Conservation (phyloP, 805 yeast genomes). For the Wickerhamomyces pijperi region DNA sequence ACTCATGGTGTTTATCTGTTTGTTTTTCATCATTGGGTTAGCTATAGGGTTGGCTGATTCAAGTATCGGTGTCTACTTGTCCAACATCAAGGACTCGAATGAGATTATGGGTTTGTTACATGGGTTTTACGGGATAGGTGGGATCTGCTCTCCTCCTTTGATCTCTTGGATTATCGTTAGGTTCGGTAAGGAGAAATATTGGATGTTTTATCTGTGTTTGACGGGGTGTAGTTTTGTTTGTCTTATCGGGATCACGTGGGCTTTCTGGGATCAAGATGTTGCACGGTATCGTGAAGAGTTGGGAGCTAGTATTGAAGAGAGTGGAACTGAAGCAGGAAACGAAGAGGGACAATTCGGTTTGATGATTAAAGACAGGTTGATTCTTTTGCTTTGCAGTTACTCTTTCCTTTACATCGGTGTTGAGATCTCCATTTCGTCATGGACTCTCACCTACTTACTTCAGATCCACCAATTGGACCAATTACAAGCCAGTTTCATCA, state of each 20-base stretch:
- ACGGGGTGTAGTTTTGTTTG: conserved; percentile 14
- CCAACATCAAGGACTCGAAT: conserved; percentile 38
- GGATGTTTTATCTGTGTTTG: conserved; percentile 11
- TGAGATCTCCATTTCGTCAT: conserved; percentile 60
- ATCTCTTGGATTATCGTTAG: conserved; percentile 32
- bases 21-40: conserved; percentile 35
- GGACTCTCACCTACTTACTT: conserved; percentile 56
- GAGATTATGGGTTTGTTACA: conserved; percentile 52
- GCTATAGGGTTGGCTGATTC: conserved; percentile 51
- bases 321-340: too few relatives aligned
- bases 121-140: conserved; percentile 65
- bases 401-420: conserved; percentile 58
- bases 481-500: conserved; percentile 44
- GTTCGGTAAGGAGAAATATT: conserved; percentile 11
- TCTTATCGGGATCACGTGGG: not conserved
- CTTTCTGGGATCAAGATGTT: not conserved
- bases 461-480: conserved; percentile 39
- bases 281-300: not conserved
- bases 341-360: not conserved
- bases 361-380: conserved; percentile 20
- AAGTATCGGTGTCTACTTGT: conserved; percentile 37
- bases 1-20: conserved; percentile 26
- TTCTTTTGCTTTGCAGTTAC: conserved; percentile 40
- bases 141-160: conserved; percentile 56
- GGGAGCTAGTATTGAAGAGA: too few relatives aligned